These are phyloP conservation scores for Tribonema minus DNA, from an alignment of 108 stramenopile genomes.

Conservation along the genomic window DNA sequence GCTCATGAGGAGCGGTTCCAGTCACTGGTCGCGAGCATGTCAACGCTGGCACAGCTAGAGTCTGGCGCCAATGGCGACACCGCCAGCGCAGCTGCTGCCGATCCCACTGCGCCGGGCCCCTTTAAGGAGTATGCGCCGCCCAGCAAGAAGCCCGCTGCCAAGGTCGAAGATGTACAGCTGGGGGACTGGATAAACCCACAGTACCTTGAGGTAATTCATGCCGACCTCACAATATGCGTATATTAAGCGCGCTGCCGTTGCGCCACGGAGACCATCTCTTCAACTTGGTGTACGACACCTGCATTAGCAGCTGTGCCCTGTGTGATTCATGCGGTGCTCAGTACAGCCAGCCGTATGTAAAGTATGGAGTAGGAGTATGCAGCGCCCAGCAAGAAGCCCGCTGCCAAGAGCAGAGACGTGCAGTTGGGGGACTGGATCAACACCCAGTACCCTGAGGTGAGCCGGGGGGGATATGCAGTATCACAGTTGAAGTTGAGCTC, in stretches of 20 bases:
- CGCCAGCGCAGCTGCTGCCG: not conserved
- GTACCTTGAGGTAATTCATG: too few species aligned
- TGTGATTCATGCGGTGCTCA: too few species aligned
- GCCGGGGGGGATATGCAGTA: too few species aligned
- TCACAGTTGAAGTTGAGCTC: too few species aligned
- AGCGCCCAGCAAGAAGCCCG: not conserved
- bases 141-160: not conserved
- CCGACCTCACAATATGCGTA: too few species aligned
- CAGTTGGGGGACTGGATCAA: slow-evolving; percentile 45
- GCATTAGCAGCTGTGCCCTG: too few species aligned
- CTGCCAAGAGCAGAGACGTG: not conserved
- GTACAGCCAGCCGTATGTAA: too few species aligned
- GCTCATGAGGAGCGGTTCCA: too few species aligned
- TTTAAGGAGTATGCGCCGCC: not conserved
- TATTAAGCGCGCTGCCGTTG: too few species aligned
- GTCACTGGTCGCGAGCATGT: not conserved
- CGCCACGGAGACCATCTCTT: too few species aligned
- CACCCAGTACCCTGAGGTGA: slow-evolving; percentile 21
- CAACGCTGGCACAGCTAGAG: slow-evolving; percentile 27
- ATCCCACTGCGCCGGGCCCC: not conserved
- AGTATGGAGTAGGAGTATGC: not conserved
- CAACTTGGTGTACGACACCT: too few species aligned
- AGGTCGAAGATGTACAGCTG: slow-evolving; percentile 1
- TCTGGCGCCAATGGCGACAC: not conserved
- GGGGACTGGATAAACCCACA: slow-evolving; percentile 44